These are phyloP conservation scores for Blastomyces silverae DNA, from an alignment of 2,329 filamentous ascomycete genomes.

Conservation along the genomic window DNA sequence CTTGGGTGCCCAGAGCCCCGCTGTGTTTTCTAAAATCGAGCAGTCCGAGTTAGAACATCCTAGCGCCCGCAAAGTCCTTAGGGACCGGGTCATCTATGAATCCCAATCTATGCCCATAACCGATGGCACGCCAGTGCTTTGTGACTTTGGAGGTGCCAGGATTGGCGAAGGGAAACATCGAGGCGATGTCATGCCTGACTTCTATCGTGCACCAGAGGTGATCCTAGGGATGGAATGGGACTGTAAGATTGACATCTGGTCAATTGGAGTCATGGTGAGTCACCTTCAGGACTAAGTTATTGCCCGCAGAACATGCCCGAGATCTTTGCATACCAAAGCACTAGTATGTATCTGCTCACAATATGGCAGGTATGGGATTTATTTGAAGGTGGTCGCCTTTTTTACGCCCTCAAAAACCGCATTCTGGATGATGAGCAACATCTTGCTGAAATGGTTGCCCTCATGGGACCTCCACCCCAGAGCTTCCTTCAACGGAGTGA, in stretches of 20 bases:
- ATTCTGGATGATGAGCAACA: slow-evolving; percentile 20
- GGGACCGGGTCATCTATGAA: slow-evolving; percentile 29
- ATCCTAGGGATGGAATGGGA: slow-evolving; percentile 38
- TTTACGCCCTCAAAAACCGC: slow-evolving; percentile 18
- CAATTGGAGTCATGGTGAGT: slow-evolving; percentile 18
- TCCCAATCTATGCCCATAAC: slow-evolving; percentile 26
- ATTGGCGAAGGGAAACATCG: slow-evolving; percentile 29
- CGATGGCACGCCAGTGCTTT: slow-evolving; percentile 33
- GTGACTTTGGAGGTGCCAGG: slow-evolving; percentile 43
- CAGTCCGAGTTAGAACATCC: slow-evolving; percentile 25
- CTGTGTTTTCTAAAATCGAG: slow-evolving; percentile 27
- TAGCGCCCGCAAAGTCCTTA: slow-evolving; percentile 27
- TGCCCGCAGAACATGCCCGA: neutral
- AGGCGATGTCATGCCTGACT: slow-evolving; percentile 17
- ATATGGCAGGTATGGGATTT: slow-evolving; percentile 20
- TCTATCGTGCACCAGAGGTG: slow-evolving; percentile 31
- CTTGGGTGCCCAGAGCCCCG: slow-evolving; percentile 18
- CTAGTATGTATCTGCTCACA: neutral
- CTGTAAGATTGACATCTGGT: slow-evolving; percentile 43
- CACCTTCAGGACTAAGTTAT: neutral
- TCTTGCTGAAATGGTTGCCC: slow-evolving; percentile 21
- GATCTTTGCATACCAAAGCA: neutral
- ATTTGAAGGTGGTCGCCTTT: slow-evolving; percentile 20
- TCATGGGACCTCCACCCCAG: slow-evolving; percentile 20
- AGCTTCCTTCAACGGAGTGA: slow-evolving; percentile 18